Evolutionary conservation across 305 asterid species (phyloP).

Genomic region (Solanum hybrid): DNA sequence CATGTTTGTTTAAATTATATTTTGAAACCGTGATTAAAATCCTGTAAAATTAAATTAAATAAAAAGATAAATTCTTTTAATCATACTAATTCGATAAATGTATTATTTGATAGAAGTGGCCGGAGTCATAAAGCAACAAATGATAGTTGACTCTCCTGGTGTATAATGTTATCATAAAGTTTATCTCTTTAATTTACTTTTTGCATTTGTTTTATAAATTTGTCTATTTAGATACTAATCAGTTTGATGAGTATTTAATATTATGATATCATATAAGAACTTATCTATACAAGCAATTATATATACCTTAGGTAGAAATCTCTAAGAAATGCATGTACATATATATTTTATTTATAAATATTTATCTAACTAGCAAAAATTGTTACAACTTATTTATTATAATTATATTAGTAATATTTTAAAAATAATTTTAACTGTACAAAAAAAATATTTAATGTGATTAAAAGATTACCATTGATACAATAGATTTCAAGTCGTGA

Average conservation of each 20-base stretch:
- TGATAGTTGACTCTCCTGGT: neutral
- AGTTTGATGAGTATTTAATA: neutral
- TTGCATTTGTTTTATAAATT: neutral
- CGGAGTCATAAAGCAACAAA: neutral
- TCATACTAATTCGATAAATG: neutral
- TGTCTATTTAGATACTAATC: neutral
- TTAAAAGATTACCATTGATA: neutral
- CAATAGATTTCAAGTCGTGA: neutral
- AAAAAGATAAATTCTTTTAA: neutral
- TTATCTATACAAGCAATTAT: neutral
- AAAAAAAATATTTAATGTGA: neutral
- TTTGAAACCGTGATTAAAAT: neutral
- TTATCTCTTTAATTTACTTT: neutral
- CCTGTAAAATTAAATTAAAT: neutral
- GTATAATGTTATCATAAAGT: neutral
- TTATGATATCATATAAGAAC: neutral
- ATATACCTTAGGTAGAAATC: neutral
- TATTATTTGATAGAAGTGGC: neutral
- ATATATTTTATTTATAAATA: no score
- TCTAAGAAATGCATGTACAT: neutral
- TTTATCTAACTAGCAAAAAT: no score
- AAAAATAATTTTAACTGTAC: neutral
- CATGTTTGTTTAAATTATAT: neutral
- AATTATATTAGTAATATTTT: no score
- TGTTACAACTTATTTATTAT: neutral